phyloP scores from a whole-genome alignment of 108 stramenopile genomes.

The Skeletonema potamos region DNA sequence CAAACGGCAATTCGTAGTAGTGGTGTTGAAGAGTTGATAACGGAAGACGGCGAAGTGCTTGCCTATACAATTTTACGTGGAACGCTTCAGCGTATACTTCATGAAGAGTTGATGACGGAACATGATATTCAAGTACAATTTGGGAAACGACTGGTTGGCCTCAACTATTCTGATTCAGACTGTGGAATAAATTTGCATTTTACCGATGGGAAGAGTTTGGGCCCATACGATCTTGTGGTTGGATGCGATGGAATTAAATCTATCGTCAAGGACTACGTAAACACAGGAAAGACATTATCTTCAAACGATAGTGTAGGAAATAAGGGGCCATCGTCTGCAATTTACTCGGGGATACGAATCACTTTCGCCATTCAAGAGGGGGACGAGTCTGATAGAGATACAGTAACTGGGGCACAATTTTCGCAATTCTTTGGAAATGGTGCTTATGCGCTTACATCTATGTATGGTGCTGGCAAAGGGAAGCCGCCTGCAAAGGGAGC shows the following conservation, averaged over 20 bases:
- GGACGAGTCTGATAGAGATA: conserved; percentile 5
- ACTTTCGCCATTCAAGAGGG: conserved; percentile 70
- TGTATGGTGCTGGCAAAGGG: conserved; percentile 66
- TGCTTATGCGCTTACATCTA: conserved; percentile 63
- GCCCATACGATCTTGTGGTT: conserved; percentile 77
- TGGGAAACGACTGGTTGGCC: conserved; percentile 45
- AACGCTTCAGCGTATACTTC: conserved; percentile 63
- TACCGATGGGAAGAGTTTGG: conserved; percentile 54
- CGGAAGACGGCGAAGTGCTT: conserved; percentile 37
- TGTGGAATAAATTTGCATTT: conserved; percentile 57
- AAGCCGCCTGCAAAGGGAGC: conserved; percentile 50
- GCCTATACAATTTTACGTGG: conserved; percentile 74
- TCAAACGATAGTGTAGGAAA: conserved; percentile 7
- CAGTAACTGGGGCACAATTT: conserved; percentile 21
- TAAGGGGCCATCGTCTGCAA: conserved; percentile 38
- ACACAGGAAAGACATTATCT: conserved; percentile 35
- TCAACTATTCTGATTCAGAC: conserved; percentile 23
- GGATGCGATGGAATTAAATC: conserved; percentile 84
- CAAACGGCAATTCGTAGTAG: conserved; percentile 35
- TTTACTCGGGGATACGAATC: conserved; percentile 82
- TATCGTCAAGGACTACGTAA: conserved; percentile 66
- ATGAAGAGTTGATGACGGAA: conserved; percentile 48
- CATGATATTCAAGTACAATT: conserved; percentile 41
- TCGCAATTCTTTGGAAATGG: conserved; percentile 77
- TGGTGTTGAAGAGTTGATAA: conserved; percentile 11